phyloP scores from a whole-genome alignment of 345 rosid genomes.

The Geranium brycei region DNA sequence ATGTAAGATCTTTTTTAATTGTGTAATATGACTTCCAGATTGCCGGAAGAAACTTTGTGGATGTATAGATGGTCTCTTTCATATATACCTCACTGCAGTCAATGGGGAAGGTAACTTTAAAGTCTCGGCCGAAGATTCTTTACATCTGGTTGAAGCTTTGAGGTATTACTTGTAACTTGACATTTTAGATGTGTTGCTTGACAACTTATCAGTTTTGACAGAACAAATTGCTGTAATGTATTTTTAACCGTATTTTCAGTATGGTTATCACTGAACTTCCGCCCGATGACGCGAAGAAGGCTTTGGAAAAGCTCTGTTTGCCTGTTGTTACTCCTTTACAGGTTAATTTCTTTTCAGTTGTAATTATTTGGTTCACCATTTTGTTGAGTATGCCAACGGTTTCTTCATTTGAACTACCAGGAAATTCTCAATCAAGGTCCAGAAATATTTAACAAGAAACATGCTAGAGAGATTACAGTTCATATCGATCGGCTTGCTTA shows the following conservation, averaged over 20 bases:
- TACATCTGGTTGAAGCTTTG: conserved; percentile 89
- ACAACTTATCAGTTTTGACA: conserved; percentile 5
- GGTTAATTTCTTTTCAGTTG: conserved; percentile 30
- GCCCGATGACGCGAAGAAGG: conserved; percentile 66
- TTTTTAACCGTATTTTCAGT: conserved; percentile 31
- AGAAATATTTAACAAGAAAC: conserved; percentile 76
- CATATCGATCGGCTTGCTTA: conserved; percentile 93
- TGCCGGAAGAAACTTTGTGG: conserved; percentile 82
- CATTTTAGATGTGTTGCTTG: conserved; percentile 7
- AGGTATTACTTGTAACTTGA: conserved; percentile 31
- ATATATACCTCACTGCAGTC: conserved; percentile 65
- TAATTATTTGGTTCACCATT: neutral
- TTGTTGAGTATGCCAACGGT: conserved; percentile 11
- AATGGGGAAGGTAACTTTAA: conserved; percentile 71
- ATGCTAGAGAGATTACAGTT: conserved; percentile 78
- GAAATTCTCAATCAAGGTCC: conserved; percentile 58
- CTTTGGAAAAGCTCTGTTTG: conserved; percentile 69
- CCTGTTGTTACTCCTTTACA: conserved; percentile 79
- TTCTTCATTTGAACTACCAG: conserved; percentile 29
- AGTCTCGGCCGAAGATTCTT: conserved; percentile 82
- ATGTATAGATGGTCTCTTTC: conserved; percentile 65
- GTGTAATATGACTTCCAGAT: conserved; percentile 34
- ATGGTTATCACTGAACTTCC: conserved; percentile 93
- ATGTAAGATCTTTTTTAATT: neutral
- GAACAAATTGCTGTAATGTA: conserved; percentile 8